Evolutionary conservation across 2,329 filamentous ascomycete genomes (phyloP).

Genomic region (Lachnellula cervina): DNA sequence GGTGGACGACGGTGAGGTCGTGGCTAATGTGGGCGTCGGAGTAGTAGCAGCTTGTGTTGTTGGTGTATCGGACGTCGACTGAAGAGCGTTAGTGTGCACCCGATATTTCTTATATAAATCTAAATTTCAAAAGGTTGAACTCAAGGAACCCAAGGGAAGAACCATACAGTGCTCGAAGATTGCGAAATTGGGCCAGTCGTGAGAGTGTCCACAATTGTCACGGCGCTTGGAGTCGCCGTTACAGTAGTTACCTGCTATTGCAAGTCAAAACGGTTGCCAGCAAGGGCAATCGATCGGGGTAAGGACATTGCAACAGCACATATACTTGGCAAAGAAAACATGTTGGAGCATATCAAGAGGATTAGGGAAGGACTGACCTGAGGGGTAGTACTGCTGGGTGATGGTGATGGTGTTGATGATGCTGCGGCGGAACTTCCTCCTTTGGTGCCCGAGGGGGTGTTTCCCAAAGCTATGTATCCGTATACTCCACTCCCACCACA

Average conservation of each 20-base stretch:
- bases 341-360: background rate
- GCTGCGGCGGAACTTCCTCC: slow-evolving; percentile 12
- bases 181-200: slow-evolving; percentile 7
- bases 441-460: slow-evolving; percentile 53
- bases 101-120: background rate
- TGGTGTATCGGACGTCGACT: background rate
- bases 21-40: slow-evolving; percentile 2
- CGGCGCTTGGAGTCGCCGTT: slow-evolving; percentile 27
- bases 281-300: slow-evolving; percentile 15
- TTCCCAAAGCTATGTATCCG: slow-evolving; percentile 58
- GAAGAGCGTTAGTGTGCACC: background rate
- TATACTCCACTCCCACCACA: slow-evolving; percentile 61
- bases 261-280: slow-evolving; percentile 31
- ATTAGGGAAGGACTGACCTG: slow-evolving; percentile 22
- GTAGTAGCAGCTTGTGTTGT: slow-evolving; percentile 4
- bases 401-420: slow-evolving; percentile 6
- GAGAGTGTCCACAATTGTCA: slow-evolving; percentile 21
- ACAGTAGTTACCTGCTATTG: slow-evolving; percentile 26
- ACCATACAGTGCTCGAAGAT: background rate
- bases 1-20: slow-evolving; percentile 1
- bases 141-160: slow-evolving; percentile 8
- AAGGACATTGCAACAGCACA: background rate
- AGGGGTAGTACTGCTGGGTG: background rate
- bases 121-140: background rate
- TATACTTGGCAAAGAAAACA: too few relatives aligned